Base-by-base conservation (phyloP, 2,329 filamentous ascomycete species). In the Hymenoscyphus repandus region DNA sequence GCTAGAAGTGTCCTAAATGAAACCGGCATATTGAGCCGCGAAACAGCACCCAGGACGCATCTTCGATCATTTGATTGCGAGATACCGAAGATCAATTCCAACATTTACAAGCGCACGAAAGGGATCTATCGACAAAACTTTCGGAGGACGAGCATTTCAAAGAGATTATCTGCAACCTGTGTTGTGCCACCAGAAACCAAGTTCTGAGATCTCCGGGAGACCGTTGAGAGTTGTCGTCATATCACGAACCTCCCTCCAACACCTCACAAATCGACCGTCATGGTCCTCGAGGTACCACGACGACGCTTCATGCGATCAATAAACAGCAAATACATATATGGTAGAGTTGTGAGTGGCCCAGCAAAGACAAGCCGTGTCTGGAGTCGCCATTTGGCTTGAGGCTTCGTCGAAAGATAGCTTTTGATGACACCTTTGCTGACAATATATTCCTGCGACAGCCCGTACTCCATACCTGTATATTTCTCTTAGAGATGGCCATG, bases 401-500 rank as follows among this genome's bases (percentile, higher is more conserved):
- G 44, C 44, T 37, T 36, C 11, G 18, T 31, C 11, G 4, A 15
- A 43, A 30, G 38, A 5, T 17, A 32, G 15, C 20, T 17, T 38
- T 55, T 53, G 53, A 59, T 52, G 50, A 61, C 50, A 54, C 45
- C 47, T 56, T 56, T 58, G 36, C 45, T 47, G 31, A 47, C 15
- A 27, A 22, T 15, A 20, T 34, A n/a, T 36, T 20, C 50, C 47
- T 6, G 44, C 12, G 60, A 58, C 69, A 97, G 93, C 92, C 93
- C 64, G 76, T 97, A 49, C 75, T 97, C 51, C 90, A 97, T 74
- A 77, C 83, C 53, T 75, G 95, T 64, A 80, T 96, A 57, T 87
- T 96, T 68, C 69, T 96, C 40, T 79, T 96, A 71, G 87, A 99
- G 72, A 88, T 97, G 83, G 83, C 83, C 52, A 83, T 95, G 69